Percentiles rank a stretch among this genome's conserved stretches.
These are phyloP conservation scores for Cutaneotrichosporon dermatis DNA, from an alignment of 1,284 basidiomycete species.

Conservation along the genomic window DNA sequence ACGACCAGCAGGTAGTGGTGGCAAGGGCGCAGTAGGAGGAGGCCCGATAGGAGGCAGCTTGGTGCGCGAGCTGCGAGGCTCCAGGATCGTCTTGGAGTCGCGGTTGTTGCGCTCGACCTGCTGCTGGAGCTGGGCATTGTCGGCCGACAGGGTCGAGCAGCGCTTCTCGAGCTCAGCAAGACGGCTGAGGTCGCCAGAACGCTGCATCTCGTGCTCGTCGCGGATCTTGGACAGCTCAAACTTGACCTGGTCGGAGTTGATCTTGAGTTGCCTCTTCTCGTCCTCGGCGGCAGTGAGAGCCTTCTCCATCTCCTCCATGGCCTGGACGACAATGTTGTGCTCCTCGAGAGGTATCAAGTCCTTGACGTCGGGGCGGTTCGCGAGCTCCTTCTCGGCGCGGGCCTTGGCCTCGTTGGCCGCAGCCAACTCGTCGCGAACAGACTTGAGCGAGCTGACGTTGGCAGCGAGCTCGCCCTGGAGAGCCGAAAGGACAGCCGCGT, in stretches of 20 bases:
- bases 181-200: constrained; percentile 26
- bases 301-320: constrained; percentile 40
- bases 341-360: constrained; percentile 18
- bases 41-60: constrained; percentile 42
- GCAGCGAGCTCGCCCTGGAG: constrained; percentile 19
- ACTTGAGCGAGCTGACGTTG: constrained; percentile 10
- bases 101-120: constrained; percentile 25
- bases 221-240: constrained; percentile 42
- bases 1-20: constrained; percentile 33
- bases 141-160: constrained; percentile 10
- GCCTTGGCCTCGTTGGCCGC: constrained; percentile 15
- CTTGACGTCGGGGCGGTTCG: constrained; percentile 10
- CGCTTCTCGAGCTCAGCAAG: constrained; percentile 31
- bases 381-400: constrained; percentile 19
- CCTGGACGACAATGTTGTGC: constrained; percentile 29
- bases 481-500: constrained; percentile 14
- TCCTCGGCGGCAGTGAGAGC: constrained; percentile 35
- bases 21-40: constrained; percentile 40
- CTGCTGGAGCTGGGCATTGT: constrained; percentile 23
- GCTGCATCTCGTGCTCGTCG: constrained; percentile 39
- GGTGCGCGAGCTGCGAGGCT: constrained; percentile 16
- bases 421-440: constrained; percentile 12
- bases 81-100: constrained; percentile 24
- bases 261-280: constrained; percentile 43
- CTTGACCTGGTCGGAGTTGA: constrained; percentile 41